Evolutionary conservation across 108 stramenopile genomes (phyloP).

Genomic region (Cyclostephanos invisitatus): DNA sequence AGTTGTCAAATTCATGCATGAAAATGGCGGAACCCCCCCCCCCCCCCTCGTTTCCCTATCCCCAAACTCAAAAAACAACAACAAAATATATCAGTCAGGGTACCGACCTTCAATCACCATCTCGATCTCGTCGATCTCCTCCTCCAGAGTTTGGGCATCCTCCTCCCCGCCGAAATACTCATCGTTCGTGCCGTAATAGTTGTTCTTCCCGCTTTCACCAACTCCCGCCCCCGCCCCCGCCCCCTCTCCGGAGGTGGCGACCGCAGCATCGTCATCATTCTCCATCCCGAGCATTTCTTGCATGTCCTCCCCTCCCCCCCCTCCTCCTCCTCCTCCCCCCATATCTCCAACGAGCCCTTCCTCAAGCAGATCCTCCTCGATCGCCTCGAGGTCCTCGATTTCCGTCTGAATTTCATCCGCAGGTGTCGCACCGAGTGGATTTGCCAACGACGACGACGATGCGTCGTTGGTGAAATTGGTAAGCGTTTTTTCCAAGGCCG

Average conservation of each 20-base stretch:
- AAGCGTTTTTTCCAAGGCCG: not conserved
- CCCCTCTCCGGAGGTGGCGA: not conserved
- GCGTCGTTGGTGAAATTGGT: not conserved
- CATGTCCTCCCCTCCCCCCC: no score
- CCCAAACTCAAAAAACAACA: conserved; percentile 4
- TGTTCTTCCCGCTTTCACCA: not conserved
- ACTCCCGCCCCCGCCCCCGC: not conserved
- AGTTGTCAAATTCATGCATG: not conserved
- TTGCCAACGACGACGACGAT: not conserved
- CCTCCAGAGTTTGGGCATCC: conserved; percentile 13
- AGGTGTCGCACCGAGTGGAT: no score
- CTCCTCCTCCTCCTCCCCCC: not conserved
- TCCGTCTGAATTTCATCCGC: not conserved
- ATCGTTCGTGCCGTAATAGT: not conserved
- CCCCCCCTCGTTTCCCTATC: not conserved
- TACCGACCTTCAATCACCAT: conserved; percentile 27
- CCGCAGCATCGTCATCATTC: not conserved
- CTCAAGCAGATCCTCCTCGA: not conserved
- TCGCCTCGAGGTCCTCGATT: not conserved
- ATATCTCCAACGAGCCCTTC: not conserved
- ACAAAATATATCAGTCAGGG: not conserved
- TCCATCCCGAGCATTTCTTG: not conserved
- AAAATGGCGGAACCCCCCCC: not conserved
- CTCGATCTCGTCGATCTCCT: conserved; percentile 26
- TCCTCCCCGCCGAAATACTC: conserved; percentile 2